Evolutionary conservation across 306 rosid species (phyloP).

Genomic region (Betula pendula): DNA sequence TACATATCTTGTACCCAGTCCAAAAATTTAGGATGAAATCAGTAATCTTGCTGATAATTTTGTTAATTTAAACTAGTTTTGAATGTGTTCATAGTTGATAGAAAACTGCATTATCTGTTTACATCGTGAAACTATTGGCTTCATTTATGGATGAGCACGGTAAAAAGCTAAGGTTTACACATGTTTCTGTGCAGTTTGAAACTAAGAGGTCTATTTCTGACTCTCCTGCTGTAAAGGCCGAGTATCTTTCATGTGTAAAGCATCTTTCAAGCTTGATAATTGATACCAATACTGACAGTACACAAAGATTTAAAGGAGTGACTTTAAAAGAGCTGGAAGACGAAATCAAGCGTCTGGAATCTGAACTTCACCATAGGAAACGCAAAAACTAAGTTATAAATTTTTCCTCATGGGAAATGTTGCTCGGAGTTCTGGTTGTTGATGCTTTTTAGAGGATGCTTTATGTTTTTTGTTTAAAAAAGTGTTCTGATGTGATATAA

Average conservation of each 20-base stretch:
- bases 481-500: too few species aligned
- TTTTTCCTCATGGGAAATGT: too few species aligned
- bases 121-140: not conserved
- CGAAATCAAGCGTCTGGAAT: slow-evolving; percentile 48
- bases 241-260: slow-evolving; percentile 70
- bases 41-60: not conserved
- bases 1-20: not conserved
- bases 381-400: slow-evolving; percentile 23
- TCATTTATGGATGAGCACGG: slow-evolving; percentile 1
- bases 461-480: too few species aligned
- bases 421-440: too few species aligned
- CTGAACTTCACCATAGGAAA: slow-evolving; percentile 28
- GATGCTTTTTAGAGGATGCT: too few species aligned
- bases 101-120: not conserved
- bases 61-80: not conserved
- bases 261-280: slow-evolving; percentile 51
- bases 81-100: not conserved
- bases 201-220: slow-evolving; percentile 43
- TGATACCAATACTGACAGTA: slow-evolving; percentile 16
- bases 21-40: not conserved
- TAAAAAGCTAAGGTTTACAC: not conserved
- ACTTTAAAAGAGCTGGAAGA: slow-evolving; percentile 38
- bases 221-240: slow-evolving; percentile 57
- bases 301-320: slow-evolving; percentile 23
- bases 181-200: slow-evolving; percentile 52